These are phyloP conservation scores for Neurospora cerealis DNA, from an alignment of 495 filamentous ascomycete genomes.

Conservation along the genomic window DNA sequence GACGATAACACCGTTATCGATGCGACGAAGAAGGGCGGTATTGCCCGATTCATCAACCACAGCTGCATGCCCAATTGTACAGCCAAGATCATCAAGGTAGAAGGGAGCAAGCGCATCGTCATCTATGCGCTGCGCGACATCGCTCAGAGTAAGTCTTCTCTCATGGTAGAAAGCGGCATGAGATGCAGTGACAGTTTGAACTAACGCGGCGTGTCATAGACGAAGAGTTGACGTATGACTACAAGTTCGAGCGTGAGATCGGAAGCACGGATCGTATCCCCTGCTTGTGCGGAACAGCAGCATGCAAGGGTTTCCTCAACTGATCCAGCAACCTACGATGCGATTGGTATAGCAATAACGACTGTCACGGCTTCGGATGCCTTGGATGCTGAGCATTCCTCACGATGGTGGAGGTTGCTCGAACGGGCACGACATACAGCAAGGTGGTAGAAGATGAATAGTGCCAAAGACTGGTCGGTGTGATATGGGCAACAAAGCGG, in stretches of 20 bases:
- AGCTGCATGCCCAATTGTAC: slow-evolving; percentile 97
- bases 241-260: slow-evolving; percentile 98
- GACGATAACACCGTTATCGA: slow-evolving; percentile 97
- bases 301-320: slow-evolving; percentile 98
- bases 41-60: slow-evolving; percentile 98
- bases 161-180: neutral
- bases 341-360: neutral
- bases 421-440: neutral
- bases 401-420: neutral
- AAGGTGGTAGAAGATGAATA: neutral
- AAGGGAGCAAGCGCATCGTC: slow-evolving; percentile 97
- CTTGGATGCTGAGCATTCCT: neutral
- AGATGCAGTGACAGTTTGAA: slow-evolving; percentile 2
- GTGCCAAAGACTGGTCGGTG: neutral
- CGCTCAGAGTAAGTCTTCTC: slow-evolving; percentile 63
- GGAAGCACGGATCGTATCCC: slow-evolving; percentile 91
- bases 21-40: slow-evolving; percentile 95
- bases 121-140: slow-evolving; percentile 97
- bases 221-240: slow-evolving; percentile 98
- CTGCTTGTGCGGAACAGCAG: slow-evolving; percentile 88
- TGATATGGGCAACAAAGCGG: neutral
- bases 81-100: slow-evolving; percentile 98
- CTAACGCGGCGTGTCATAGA: slow-evolving; percentile 52
- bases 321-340: slow-evolving; percentile 31
- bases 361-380: neutral